phyloP scores from a whole-genome alignment of 1,284 basidiomycete genomes.

The Leucoagaricus sp. region DNA sequence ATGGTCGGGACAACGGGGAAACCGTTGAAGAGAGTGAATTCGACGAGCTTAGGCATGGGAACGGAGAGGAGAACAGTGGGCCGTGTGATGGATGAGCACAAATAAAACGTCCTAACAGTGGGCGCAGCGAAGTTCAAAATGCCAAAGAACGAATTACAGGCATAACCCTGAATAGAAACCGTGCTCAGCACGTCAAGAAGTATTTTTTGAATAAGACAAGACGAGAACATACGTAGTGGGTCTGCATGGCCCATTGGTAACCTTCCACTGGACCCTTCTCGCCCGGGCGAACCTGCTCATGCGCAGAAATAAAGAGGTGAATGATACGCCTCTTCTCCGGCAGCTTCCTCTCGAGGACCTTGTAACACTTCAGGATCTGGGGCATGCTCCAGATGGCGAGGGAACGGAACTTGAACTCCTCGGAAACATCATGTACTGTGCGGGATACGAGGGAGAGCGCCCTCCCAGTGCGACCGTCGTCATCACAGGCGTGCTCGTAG shows the following conservation, averaged over 20 bases:
- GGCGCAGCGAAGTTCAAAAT: slow-evolving; percentile 18
- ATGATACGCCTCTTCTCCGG: slow-evolving; percentile 22
- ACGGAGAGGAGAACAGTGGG: slow-evolving; percentile 16
- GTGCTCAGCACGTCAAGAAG: background rate
- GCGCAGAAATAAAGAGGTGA: slow-evolving; percentile 26
- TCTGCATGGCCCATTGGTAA: slow-evolving; percentile 6
- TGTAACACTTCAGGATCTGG: slow-evolving; percentile 24
- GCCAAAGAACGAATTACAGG: slow-evolving; percentile 15
- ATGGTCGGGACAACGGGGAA: slow-evolving; percentile 16
- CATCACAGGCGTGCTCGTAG: slow-evolving; percentile 30
- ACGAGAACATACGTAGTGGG: slow-evolving; percentile 9
- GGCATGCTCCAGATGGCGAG: slow-evolving; percentile 25
- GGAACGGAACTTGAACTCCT: slow-evolving; percentile 27
- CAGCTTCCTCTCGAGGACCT: slow-evolving; percentile 20
- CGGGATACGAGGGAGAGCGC: slow-evolving; percentile 31
- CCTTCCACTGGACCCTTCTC: background rate
- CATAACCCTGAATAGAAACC: slow-evolving; percentile 9
- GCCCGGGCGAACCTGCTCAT: slow-evolving; percentile 15
- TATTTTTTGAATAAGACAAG: background rate
- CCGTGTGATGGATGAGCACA: slow-evolving; percentile 16
- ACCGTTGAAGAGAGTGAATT: slow-evolving; percentile 19
- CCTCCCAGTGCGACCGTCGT: slow-evolving; percentile 33
- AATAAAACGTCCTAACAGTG: slow-evolving; percentile 15
- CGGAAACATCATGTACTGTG: slow-evolving; percentile 25
- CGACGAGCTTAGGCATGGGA: slow-evolving; percentile 18